phyloP scores from a whole-genome alignment of 352 stramenopile genomes.

The Elongisporangium undulatum region DNA sequence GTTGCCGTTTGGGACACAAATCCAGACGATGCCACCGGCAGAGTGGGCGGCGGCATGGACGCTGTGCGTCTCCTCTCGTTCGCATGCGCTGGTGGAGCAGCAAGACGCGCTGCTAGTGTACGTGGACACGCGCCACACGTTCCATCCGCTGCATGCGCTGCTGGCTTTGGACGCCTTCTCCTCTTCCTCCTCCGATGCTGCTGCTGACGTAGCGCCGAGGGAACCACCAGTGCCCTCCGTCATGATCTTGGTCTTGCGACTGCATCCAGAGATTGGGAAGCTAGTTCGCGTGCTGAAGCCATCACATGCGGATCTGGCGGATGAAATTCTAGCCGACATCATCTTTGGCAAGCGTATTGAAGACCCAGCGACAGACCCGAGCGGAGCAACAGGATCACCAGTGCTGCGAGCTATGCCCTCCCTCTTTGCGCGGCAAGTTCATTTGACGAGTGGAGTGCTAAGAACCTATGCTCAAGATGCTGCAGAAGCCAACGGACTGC shows the following conservation, averaged over 20 bases:
- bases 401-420: slow-evolving; percentile 1
- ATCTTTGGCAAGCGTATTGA: not conserved
- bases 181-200: not conserved
- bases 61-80: not conserved
- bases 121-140: slow-evolving; percentile 5
- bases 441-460: slow-evolving; percentile 3
- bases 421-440: slow-evolving; percentile 4
- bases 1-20: not conserved
- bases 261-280: slow-evolving; percentile 2
- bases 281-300: not conserved
- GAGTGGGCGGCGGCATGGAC: not conserved
- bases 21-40: not conserved
- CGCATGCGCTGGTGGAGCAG: slow-evolving; percentile 1
- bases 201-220: not conserved
- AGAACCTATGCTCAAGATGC: slow-evolving; percentile 2
- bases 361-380: not conserved
- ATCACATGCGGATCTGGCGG: not conserved
- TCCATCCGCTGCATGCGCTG: slow-evolving; percentile 14
- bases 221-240: not conserved
- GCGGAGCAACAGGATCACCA: not conserved
- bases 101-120: slow-evolving; percentile 7
- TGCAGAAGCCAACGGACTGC: slow-evolving; percentile 3
- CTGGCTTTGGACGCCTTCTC: not conserved
- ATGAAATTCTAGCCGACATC: not conserved
- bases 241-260: slow-evolving; percentile 5